Base-by-base conservation (phyloP, 1,284 basidiomycete species). In the Ustilago loliicola region DNA sequence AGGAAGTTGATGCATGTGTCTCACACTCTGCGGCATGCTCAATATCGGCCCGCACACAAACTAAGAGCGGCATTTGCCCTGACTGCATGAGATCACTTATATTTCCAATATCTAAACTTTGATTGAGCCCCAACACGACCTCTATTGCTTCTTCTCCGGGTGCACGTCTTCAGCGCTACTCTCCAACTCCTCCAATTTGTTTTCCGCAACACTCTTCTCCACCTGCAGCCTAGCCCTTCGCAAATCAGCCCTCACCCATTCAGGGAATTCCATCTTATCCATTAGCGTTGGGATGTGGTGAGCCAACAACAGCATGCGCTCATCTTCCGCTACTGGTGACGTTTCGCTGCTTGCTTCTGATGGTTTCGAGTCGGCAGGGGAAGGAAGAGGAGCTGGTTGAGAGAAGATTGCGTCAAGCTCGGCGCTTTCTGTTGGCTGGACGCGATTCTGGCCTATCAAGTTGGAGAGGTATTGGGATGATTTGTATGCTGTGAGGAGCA, bases 381-480 rank as follows among this genome's bases (percentile, higher is more conserved):
- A 47, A 2, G 48, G 15, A 21, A 64, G 61, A 17, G 71, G 54
- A 1, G 66, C n/a, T 25, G 56, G 36, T 25, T 66, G 61, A 1
- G 64, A 34, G 42, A 79, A 79, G 65, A 79, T 79, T 27, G 53
- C 48, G 38, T 83, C 83, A 19, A 85, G 66, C 27, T 78, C 67
- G 23, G 66, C 57, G 61, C 77, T 77, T 23, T 83, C 71, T 42
- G 71, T 75, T 1, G 82, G 77, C 8, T 72, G 68, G 15, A 85
- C 66, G 23, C 77, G 68, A 23, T 79, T 53, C 23, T 77, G 73
- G 13, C 62, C 42, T 51, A 84, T 72, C 21, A 83, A 60, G 19
- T 56, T 56, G 3, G 76, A 72, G 27, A 81, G 70, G 61, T 81
- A 83, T 27, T 71, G 56, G 4, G 75, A 82, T 4, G 83, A 80